Base-by-base conservation (phyloP, 2,329 filamentous ascomycete genomes). In the Dendrostoma leiphaemia region DNA sequence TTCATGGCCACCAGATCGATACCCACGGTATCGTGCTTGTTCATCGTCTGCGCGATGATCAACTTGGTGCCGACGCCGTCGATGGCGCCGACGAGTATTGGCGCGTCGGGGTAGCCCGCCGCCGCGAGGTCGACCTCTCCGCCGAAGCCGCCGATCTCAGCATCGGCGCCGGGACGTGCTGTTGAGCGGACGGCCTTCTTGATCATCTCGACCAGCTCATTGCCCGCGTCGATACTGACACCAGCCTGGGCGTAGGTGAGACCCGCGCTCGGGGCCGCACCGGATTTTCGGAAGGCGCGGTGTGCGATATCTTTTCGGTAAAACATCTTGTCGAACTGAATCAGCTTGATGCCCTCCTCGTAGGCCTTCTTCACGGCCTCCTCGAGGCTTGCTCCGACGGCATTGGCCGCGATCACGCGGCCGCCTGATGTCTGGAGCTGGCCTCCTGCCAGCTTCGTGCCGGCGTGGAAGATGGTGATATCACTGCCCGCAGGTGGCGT, bases 1-100 rank as follows among this genome's bases (percentile, higher is more conserved):
- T 97, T 97, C 93, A 97, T 97, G 62, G 94, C 94, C 4, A 99
- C 94, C 32, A 99, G 82, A 69, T 99, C 94, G 63, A 99, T 91
- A 57, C 94, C 94, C 10, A 99, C 93, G 3, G 92, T 96, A 71
- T 93, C 86, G 73, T 97, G 94, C 74, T 95, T 91, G 63, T 85
- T 82, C 76, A 95, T 89, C 12, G 85, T 83, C 69, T 97, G 93
- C 0, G 94, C 94, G 65, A 99, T 90, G 80, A 95, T 95, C 64
- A 97, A 86, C 77, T 97, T 97, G 46, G 93, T 97, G 56, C 93
- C 94, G 34, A 97, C 91, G 49, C 94, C 94, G 67, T 99, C 94
- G 60, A 97, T 97, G 57, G 91, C 92, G 52, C 90, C 90, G n/a
- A 97, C 90, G 24, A 97, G 74, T 53, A 92, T 87, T 10, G 93